Evolutionary conservation across 305 asterid species (phyloP).

Genomic region (Fraxinus platypoda): DNA sequence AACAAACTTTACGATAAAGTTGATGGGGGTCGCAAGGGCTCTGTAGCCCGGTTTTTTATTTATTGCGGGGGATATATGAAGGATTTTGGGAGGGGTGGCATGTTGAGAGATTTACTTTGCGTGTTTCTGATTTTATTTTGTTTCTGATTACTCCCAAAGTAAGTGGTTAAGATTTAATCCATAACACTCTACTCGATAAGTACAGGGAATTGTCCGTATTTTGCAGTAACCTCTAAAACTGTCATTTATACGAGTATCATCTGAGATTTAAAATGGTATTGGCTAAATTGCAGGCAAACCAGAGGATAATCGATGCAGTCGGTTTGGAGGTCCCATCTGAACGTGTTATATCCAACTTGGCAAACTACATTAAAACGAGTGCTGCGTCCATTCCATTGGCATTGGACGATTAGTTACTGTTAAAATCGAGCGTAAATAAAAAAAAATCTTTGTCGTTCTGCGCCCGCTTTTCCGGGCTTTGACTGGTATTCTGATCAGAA

Average conservation of each 20-base stretch:
- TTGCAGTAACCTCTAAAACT: not conserved
- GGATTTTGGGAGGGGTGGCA: not conserved
- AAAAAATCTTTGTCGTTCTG: not conserved
- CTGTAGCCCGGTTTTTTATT: not conserved
- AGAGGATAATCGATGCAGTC: conserved; percentile 85
- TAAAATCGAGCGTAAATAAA: not conserved
- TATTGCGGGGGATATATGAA: too few species aligned
- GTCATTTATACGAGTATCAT: not conserved
- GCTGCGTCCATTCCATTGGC: conserved; percentile 97
- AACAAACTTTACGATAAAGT: not conserved
- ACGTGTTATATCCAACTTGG: conserved; percentile 81
- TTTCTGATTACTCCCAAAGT: not conserved
- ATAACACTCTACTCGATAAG: not conserved
- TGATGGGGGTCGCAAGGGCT: not conserved
- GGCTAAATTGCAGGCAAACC: conserved; percentile 61
- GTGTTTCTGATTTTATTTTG: not conserved
- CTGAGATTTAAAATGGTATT: not conserved
- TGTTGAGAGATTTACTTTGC: not conserved
- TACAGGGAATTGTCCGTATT: not conserved
- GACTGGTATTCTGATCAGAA: not conserved
- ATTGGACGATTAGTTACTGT: conserved; percentile 39
- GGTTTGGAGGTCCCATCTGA: conserved; percentile 68
- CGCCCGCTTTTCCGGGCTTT: not conserved
- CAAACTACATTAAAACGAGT: conserved; percentile 82
- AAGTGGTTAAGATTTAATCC: not conserved